Conservation (phyloP, 768 basidiomycete genomes). For the Pleurotus tuoliensis region DNA sequence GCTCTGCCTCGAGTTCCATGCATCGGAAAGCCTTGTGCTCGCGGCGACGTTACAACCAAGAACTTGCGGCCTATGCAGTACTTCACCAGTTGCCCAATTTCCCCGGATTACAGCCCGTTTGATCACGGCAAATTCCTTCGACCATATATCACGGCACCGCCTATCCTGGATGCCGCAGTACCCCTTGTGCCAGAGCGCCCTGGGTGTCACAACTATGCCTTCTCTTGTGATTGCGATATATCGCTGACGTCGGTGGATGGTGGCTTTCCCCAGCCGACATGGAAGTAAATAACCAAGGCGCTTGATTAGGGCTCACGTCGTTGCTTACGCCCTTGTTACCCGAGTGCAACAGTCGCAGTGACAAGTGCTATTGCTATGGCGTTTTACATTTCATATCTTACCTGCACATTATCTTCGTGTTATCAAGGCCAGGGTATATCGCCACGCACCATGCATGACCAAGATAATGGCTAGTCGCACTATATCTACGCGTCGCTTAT, state of each 20-base stretch:
- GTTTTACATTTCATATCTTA: neutral
- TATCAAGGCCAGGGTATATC: neutral
- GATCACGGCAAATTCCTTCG: neutral
- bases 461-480: no score
- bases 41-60: no score
- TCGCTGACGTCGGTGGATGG: neutral
- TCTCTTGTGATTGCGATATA: neutral
- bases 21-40: no score
- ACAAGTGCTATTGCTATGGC: neutral
- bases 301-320: neutral
- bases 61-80: no score
- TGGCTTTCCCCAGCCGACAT: neutral
- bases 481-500: no score
- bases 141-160: neutral
- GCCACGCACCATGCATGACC: no score
- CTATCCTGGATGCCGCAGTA: neutral
- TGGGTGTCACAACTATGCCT: no score
- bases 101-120: neutral
- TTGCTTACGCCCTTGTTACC: no score
- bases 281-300: neutral
- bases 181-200: no score
- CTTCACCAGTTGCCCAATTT: neutral
- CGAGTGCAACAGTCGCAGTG: neutral
- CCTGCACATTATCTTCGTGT: neutral
- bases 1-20: no score